Conservation (phyloP, 257 asterid genomes). For the Vinca minor region DNA sequence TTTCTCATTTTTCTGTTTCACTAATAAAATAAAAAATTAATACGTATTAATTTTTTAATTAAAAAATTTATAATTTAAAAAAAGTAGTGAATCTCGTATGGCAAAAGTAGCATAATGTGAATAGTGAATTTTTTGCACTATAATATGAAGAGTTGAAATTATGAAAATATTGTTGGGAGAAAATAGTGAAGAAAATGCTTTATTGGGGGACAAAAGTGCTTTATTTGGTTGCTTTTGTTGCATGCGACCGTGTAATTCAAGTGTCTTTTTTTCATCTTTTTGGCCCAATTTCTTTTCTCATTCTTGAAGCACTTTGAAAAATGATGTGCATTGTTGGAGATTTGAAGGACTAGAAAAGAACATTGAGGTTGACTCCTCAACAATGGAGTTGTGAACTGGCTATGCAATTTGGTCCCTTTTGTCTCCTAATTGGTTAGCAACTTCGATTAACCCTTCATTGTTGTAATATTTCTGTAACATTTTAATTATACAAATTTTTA, state of each 20-base stretch:
- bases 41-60: too few relatives aligned
- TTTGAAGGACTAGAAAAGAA: conserved; percentile 37
- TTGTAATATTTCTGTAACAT: conserved; percentile 29
- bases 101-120: too few relatives aligned
- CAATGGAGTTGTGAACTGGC: conserved; percentile 43
- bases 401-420: conserved; percentile 51
- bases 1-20: too few relatives aligned
- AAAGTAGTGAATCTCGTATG: too few relatives aligned
- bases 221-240: conserved; percentile 47
- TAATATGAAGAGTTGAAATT: neutral
- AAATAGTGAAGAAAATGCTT: conserved; percentile 17
- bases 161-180: neutral
- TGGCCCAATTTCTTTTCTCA: conserved; percentile 10
- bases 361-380: conserved; percentile 70
- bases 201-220: conserved; percentile 29
- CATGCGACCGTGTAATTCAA: conserved; percentile 55
- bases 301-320: conserved; percentile 24
- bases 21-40: too few relatives aligned
- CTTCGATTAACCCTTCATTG: conserved; percentile 30
- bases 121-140: too few relatives aligned
- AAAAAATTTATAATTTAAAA: too few relatives aligned
- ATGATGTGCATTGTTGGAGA: conserved; percentile 51
- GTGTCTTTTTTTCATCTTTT: conserved; percentile 14
- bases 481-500: neutral
- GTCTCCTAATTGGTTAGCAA: conserved; percentile 57